These are phyloP conservation scores for Viola pubescens DNA, from an alignment of 441 rosid species.

Conservation along the genomic window DNA sequence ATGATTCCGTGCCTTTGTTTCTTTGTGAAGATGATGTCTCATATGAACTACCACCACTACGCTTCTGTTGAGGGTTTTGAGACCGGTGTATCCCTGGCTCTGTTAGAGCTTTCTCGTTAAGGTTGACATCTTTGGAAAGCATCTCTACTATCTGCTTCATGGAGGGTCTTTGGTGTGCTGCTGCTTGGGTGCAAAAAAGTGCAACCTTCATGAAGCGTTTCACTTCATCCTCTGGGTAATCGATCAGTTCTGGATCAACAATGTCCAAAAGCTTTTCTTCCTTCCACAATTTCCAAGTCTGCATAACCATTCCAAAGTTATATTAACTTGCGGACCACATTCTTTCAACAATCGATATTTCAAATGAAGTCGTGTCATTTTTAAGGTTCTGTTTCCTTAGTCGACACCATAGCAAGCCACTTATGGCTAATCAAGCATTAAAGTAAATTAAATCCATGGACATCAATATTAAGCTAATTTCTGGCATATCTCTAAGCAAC, in stretches of 20 bases:
- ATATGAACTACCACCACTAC: slow-evolving; percentile 23
- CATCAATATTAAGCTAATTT: too few relatives aligned
- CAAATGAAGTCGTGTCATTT: too few relatives aligned
- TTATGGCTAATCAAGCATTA: too few relatives aligned
- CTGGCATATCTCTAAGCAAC: too few relatives aligned
- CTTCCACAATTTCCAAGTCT: slow-evolving; percentile 83
- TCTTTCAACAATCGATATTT: too few relatives aligned
- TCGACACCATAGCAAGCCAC: too few relatives aligned
- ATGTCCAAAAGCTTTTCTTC: slow-evolving; percentile 63
- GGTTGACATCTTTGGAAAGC: slow-evolving; percentile 63
- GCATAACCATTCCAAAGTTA: slow-evolving; percentile 23
- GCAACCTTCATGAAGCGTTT: slow-evolving; percentile 64
- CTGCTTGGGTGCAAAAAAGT: slow-evolving; percentile 82
- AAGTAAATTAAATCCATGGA: too few relatives aligned
- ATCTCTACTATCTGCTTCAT: slow-evolving; percentile 87
- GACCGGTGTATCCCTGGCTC: slow-evolving; percentile 59
- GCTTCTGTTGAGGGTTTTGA: slow-evolving; percentile 15
- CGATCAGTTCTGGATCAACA: slow-evolving; percentile 60
- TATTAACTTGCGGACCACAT: background rate
- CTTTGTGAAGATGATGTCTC: slow-evolving; percentile 44
- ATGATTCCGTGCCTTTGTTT: slow-evolving; percentile 40
- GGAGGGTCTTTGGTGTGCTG: slow-evolving; percentile 57
- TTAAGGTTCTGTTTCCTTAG: too few relatives aligned
- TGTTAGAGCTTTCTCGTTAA: slow-evolving; percentile 54
- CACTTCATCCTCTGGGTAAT: slow-evolving; percentile 58